Percentiles rank a stretch among this genome's conserved stretches.
These are phyloP conservation scores for Raffaelea ambrosiae DNA, from an alignment of 2,329 filamentous ascomycete genomes.

Conservation along the genomic window DNA sequence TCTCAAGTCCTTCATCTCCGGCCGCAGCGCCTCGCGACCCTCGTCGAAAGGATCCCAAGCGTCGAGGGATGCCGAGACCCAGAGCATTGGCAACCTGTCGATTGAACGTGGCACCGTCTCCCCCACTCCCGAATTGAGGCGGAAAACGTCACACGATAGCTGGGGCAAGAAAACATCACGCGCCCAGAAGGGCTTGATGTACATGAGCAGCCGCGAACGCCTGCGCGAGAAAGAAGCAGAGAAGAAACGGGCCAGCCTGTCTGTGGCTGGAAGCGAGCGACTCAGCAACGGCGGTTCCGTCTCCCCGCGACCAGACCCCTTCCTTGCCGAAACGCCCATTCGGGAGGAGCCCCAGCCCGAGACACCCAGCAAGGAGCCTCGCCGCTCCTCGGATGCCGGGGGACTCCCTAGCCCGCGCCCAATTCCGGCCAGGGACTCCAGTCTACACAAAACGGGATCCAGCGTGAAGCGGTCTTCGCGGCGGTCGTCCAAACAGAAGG, in stretches of 20 bases:
- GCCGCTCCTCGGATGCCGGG: slow-evolving; percentile 15
- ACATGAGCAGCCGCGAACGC: slow-evolving; percentile 65
- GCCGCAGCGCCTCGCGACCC: slow-evolving; percentile 41
- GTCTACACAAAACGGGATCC: slow-evolving; percentile 48
- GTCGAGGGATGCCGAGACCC: slow-evolving; percentile 48
- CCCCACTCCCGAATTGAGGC: slow-evolving; percentile 39
- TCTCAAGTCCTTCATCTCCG: slow-evolving; percentile 51
- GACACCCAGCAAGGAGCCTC: slow-evolving; percentile 19
- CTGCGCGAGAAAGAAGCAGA: slow-evolving; percentile 55
- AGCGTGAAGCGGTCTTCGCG: slow-evolving; percentile 45
- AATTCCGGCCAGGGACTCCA: slow-evolving; percentile 62
- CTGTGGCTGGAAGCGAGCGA: slow-evolving; percentile 23
- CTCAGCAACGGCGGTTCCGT: slow-evolving; percentile 19
- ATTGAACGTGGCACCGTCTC: slow-evolving; percentile 47
- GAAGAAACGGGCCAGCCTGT: slow-evolving; percentile 43
- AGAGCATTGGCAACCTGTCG: slow-evolving; percentile 56
- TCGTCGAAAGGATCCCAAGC: slow-evolving; percentile 49
- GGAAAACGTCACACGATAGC: slow-evolving; percentile 49
- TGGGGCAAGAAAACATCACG: slow-evolving; percentile 51
- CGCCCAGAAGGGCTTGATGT: slow-evolving; percentile 53
- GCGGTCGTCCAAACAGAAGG: slow-evolving; percentile 38
- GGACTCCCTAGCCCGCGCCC: slow-evolving; percentile 32
- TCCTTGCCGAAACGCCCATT: slow-evolving; percentile 44
- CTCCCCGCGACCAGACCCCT: slow-evolving; percentile 33
- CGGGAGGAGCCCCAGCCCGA: slow-evolving; percentile 43